These are phyloP conservation scores for Tolypocladium album DNA, from an alignment of 2,329 filamentous ascomycete species.

Conservation along the genomic window DNA sequence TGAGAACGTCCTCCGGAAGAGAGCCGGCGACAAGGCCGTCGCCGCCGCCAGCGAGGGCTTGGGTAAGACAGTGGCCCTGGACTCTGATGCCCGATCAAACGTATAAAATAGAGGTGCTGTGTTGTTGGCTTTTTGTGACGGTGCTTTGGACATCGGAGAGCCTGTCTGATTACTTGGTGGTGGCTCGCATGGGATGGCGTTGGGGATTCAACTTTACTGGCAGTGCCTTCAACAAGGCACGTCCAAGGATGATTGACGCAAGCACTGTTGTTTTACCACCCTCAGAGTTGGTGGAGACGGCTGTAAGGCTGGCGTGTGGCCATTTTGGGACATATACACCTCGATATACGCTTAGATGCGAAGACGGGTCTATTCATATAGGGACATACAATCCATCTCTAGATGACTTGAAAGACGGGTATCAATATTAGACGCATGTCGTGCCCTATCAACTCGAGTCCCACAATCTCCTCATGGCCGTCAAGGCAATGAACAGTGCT, in stretches of 20 bases:
- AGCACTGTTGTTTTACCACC: not conserved
- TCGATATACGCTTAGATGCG: not conserved
- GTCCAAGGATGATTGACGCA: not conserved
- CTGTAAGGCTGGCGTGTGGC: not conserved
- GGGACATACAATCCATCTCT: not conserved
- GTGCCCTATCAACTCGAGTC: slow-evolving; percentile 11
- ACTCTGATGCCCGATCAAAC: slow-evolving; percentile 15
- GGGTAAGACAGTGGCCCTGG: slow-evolving; percentile 28
- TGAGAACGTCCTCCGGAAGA: slow-evolving; percentile 91
- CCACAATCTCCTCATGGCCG: slow-evolving; percentile 53
- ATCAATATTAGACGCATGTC: slow-evolving; percentile 1
- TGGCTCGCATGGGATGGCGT: slow-evolving; percentile 6
- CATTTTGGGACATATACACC: not conserved
- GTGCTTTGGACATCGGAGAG: not conserved
- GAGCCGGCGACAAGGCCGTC: slow-evolving; percentile 36
- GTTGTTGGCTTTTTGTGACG: not conserved
- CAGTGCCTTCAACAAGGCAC: slow-evolving; percentile 17
- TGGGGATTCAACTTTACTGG: slow-evolving; percentile 16
- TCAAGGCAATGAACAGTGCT: slow-evolving; percentile 67
- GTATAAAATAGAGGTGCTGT: slow-evolving; percentile 5
- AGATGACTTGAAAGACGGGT: not conserved
- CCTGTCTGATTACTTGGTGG: not conserved
- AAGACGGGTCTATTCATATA: not conserved
- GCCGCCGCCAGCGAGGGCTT: slow-evolving; percentile 20
- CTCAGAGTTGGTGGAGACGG: not conserved